These are phyloP conservation scores for Cladosporium cucumerinum DNA, from an alignment of 2,329 filamentous ascomycete genomes.

Conservation along the genomic window DNA sequence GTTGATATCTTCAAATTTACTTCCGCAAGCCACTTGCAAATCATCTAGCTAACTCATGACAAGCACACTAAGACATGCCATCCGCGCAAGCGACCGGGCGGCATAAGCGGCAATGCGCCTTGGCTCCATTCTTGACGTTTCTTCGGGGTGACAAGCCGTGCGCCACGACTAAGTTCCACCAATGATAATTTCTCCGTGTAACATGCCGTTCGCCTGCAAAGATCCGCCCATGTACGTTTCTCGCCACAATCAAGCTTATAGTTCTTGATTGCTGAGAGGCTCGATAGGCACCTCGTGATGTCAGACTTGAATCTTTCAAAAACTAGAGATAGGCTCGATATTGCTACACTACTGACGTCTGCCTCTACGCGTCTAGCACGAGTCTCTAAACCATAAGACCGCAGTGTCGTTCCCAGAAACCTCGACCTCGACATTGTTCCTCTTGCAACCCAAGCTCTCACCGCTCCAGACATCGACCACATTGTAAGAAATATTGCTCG, in stretches of 20 bases:
- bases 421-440: constrained; percentile 9
- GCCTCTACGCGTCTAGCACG: neutral
- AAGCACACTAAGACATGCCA: constrained; percentile 11
- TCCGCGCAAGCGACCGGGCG: neutral
- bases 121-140: constrained; percentile 8
- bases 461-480: constrained; percentile 50
- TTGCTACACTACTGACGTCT: neutral
- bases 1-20: neutral
- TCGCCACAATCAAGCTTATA: neutral
- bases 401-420: constrained; percentile 30
- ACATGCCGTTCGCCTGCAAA: neutral
- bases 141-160: neutral
- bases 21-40: neutral
- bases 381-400: constrained; percentile 17
- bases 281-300: neutral
- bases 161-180: constrained; percentile 3
- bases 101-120: constrained; percentile 2
- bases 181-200: neutral
- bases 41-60: neutral
- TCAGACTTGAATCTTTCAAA: neutral
- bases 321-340: neutral
- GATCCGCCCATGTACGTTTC: neutral
- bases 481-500: constrained; percentile 32
- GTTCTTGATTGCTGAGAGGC: neutral
- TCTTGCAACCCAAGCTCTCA: constrained; percentile 32